Evolutionary conservation across 345 rosid species (phyloP), one percentile per base, ranked within the genome.

Genomic region (Cardamine occulta): DNA sequence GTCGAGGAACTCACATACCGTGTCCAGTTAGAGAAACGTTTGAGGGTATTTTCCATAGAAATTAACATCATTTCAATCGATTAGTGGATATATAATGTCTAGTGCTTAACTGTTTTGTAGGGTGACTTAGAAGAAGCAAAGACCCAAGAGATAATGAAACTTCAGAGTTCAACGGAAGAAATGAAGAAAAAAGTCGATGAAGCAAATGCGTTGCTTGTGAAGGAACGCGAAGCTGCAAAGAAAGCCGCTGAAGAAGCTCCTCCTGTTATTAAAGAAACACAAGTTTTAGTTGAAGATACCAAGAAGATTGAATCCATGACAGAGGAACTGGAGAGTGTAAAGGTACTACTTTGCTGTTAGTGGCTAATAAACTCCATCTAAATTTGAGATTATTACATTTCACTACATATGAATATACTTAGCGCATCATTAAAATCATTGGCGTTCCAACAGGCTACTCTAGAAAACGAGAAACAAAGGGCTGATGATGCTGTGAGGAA

Each of bases 1-100:
- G 93, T 86, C 10, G 93, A 88, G 80, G 93, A 88, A 56, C 93
- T 88, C 56, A 86, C 93, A 57, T 88, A 88, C 86, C 90, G 93
- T 62, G 81, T 86, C 66, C 93, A 88, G 61, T 73, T 88, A 21
- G 93, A 88, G 82, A 88, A 86, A 69, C 87, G 90, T 56, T 72
- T 80, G 74, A 84, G 93, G 88, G 93, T 86, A 85, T 34, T 37
- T 51, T 8, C 62, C 58, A 37, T 2, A 45, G 45, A 48, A 66
- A 31, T 31, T 31, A 31, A 63, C 55, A 54, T 34, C 55, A 34
- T 42, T 63, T n/a, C 12, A 28, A 53, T 13, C 1, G 7, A 31
- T n/a, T n/a, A n/a, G n/a, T n/a, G n/a, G n/a, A 53, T 56, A 21
- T 58, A 47, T 62, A 66, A 44, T 68, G 39, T 35, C 18, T 32